phyloP scores from a whole-genome alignment of 805 yeast genomes.

The Candida anglica region DNA sequence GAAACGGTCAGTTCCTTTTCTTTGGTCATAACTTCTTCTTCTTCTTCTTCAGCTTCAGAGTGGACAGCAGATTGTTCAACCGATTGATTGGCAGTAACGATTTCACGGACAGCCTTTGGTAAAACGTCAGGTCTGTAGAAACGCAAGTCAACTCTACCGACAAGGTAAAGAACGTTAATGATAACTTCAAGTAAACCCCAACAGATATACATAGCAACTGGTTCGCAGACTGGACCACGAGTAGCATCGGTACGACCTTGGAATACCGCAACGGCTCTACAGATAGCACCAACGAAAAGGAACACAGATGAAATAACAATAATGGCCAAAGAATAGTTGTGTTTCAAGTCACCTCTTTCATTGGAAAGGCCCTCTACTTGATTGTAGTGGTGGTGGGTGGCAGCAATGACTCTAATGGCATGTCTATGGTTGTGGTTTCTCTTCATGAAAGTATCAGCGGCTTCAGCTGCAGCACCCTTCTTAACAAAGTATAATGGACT shows the following conservation, averaged over 20 bases:
- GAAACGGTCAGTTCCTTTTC: too few relatives aligned
- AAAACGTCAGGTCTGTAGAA: conserved; percentile 19
- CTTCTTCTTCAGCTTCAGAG: neutral
- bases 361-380: conserved; percentile 24
- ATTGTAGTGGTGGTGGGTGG: conserved; percentile 18
- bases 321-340: conserved; percentile 47
- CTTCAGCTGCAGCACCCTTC: conserved; percentile 14
- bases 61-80: neutral
- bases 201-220: conserved; percentile 8
- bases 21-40: too few relatives aligned
- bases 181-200: conserved; percentile 18
- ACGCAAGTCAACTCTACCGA: conserved; percentile 17
- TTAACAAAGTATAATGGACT: conserved; percentile 15
- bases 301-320: conserved; percentile 44
- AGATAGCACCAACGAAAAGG: conserved; percentile 47
- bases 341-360: conserved; percentile 40
- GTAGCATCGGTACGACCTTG: conserved; percentile 12
- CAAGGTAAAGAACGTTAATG: conserved; percentile 11
- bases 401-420: conserved; percentile 19
- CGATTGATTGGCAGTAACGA: neutral
- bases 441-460: conserved; percentile 17
- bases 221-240: conserved; percentile 7
- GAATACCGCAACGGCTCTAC: conserved; percentile 48
- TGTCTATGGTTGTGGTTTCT: conserved; percentile 17
- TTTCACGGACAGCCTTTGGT: conserved; percentile 6